Evolutionary conservation across 2,329 filamentous ascomycete species (phyloP).

Genomic region (Pseudogymnoascus pannorum): DNA sequence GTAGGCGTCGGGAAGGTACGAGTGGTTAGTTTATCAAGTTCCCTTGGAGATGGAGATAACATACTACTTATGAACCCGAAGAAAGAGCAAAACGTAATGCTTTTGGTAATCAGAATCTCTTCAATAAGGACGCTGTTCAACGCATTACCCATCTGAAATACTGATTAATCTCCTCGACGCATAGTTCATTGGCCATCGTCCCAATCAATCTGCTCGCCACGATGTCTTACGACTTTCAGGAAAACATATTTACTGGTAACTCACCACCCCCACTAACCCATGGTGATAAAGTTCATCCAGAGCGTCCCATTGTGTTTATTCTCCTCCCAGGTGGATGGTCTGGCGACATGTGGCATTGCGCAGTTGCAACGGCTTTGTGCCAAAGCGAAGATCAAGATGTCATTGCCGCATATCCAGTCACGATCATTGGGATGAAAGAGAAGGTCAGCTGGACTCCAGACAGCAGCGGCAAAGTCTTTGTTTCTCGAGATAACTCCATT

Average conservation of each 20-base stretch:
- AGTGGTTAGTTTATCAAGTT: not conserved
- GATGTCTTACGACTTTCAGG: not conserved
- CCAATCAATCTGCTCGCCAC: not conserved
- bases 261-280: too few species aligned
- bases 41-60: not conserved
- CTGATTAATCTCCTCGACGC: not conserved
- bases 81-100: not conserved
- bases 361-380: not conserved
- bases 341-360: not conserved
- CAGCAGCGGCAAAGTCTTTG: not conserved
- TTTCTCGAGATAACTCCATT: not conserved
- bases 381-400: not conserved
- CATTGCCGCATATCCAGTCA: not conserved
- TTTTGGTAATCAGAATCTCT: not conserved
- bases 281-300: not conserved
- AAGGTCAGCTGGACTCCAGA: not conserved
- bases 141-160: not conserved
- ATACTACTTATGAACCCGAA: not conserved
- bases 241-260: not conserved
- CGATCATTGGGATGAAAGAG: slow-evolving; percentile 2
- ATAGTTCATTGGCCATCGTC: not conserved
- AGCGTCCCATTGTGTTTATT: not conserved
- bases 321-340: not conserved
- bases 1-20: not conserved
- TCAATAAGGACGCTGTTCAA: not conserved